Evolutionary conservation across 2,329 filamentous ascomycete genomes (phyloP).

Genomic region (Aspergillus quadricinctus): DNA sequence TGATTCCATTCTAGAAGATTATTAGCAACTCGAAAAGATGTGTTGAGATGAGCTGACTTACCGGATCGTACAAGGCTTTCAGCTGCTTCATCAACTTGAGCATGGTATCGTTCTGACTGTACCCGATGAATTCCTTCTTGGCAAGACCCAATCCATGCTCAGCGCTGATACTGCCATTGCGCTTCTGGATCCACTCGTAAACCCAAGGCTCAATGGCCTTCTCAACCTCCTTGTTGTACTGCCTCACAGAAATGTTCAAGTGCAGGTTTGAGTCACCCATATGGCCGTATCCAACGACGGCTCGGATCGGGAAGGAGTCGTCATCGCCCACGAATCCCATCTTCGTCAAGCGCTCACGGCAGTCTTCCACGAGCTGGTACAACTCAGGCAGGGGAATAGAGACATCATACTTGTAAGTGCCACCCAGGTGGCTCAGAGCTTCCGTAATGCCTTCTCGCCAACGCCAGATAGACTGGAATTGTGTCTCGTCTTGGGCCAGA

Average conservation of each 20-base stretch:
- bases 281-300: slow-evolving; percentile 94
- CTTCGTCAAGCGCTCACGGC: slow-evolving; percentile 64
- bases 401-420: slow-evolving; percentile 97
- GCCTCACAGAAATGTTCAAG: slow-evolving; percentile 77
- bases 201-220: slow-evolving; percentile 87
- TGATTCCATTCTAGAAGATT: slow-evolving; percentile 75
- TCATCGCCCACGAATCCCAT: slow-evolving; percentile 74
- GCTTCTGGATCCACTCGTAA: slow-evolving; percentile 91
- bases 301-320: slow-evolving; percentile 72
- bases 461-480: slow-evolving; percentile 77
- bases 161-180: slow-evolving; percentile 89
- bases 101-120: slow-evolving; percentile 85
- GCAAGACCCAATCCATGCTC: slow-evolving; percentile 92
- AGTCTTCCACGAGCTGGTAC: slow-evolving; percentile 85
- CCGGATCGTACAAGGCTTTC: slow-evolving; percentile 90
- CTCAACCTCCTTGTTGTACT: slow-evolving; percentile 85
- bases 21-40: slow-evolving; percentile 13
- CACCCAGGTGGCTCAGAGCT: slow-evolving; percentile 81
- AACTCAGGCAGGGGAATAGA: slow-evolving; percentile 87
- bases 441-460: slow-evolving; percentile 95
- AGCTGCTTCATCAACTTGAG: slow-evolving; percentile 90
- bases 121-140: slow-evolving; percentile 93
- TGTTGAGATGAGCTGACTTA: slow-evolving; percentile 46
- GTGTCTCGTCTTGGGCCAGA: slow-evolving; percentile 88
- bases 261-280: slow-evolving; percentile 98